These are phyloP conservation scores for Tetrapyrgos nigripes DNA, from an alignment of 1,284 basidiomycete genomes.

Conservation along the genomic window DNA sequence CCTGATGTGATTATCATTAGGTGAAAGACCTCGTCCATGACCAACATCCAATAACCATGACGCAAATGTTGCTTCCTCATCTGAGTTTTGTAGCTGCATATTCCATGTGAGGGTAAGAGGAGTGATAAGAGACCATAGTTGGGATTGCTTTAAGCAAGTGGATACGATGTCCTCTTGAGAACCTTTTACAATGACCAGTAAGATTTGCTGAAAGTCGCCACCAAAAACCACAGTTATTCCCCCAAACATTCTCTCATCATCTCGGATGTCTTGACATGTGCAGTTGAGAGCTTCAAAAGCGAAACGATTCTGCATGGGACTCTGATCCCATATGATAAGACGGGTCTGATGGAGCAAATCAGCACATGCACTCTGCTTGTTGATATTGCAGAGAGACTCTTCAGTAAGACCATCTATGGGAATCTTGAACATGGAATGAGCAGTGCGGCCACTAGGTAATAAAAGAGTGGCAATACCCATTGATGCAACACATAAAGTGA, in stretches of 20 bases:
- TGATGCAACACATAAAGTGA: constrained; percentile 52
- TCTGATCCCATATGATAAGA: too few species aligned
- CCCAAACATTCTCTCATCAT: constrained; percentile 40
- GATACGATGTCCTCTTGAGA: constrained; percentile 40
- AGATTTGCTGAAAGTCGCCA: too few species aligned
- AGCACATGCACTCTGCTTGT: too few species aligned
- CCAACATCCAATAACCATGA: constrained; percentile 50
- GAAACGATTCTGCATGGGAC: too few species aligned
- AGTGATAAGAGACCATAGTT: constrained; percentile 39
- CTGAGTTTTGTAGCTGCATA: constrained; percentile 38
- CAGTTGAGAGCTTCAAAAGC: constrained; percentile 40
- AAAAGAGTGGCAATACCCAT: constrained; percentile 52
- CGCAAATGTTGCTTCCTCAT: constrained; percentile 36
- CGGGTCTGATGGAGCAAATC: too few species aligned
- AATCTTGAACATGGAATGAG: too few species aligned
- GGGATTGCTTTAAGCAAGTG: constrained; percentile 37
- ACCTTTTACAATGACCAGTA: too few species aligned
- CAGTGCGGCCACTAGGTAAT: constrained; percentile 38
- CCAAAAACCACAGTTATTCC: constrained; percentile 45
- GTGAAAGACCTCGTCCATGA: constrained; percentile 30
- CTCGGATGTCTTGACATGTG: constrained; percentile 32
- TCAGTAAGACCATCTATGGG: too few species aligned
- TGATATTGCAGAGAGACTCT: too few species aligned
- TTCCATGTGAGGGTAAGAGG: constrained; percentile 40
- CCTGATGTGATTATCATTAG: constrained; percentile 24